These are phyloP conservation scores for Draba incana DNA, from an alignment of 345 rosid genomes.

Conservation along the genomic window DNA sequence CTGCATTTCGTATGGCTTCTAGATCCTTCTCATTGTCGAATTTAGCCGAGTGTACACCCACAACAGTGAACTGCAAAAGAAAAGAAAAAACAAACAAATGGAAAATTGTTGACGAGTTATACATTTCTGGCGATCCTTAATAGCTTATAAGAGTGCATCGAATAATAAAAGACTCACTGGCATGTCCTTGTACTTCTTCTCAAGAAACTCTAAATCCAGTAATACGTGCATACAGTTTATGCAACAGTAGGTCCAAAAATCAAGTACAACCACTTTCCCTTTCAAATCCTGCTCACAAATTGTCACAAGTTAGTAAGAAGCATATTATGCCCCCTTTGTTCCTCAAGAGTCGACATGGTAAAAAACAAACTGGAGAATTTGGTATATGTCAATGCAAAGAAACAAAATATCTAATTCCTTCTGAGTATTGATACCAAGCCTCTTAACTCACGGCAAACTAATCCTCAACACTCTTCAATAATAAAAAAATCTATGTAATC, in stretches of 20 bases:
- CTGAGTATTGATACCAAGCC: neutral
- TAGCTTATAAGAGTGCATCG: conserved; percentile 3
- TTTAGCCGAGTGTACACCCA: conserved; percentile 97
- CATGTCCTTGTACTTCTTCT: conserved; percentile 82
- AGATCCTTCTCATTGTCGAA: conserved; percentile 96
- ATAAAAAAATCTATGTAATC: conserved; percentile 3
- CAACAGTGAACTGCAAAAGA: conserved; percentile 72
- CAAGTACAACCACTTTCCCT: conserved; percentile 93
- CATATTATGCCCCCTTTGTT: conserved; percentile 7
- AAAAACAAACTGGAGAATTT: neutral
- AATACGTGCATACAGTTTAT: conserved; percentile 94
- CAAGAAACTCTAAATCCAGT: conserved; percentile 88
- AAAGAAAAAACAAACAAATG: neutral
- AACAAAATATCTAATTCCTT: neutral
- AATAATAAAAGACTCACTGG: conserved; percentile 59
- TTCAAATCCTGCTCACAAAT: conserved; percentile 66
- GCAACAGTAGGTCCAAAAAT: conserved; percentile 98
- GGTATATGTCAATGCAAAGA: conserved; percentile 5
- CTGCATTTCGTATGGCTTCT: conserved; percentile 93
- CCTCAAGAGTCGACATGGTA: conserved; percentile 7
- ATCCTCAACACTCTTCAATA: neutral
- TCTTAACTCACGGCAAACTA: neutral
- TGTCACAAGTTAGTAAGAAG: conserved; percentile 11
- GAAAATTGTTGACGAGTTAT: conserved; percentile 3
- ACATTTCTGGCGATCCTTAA: neutral